Percentiles rank a stretch among this genome's conserved stretches.
These are phyloP conservation scores for Petunia axillaris DNA, from an alignment of 257 asterid genomes.

Conservation along the genomic window DNA sequence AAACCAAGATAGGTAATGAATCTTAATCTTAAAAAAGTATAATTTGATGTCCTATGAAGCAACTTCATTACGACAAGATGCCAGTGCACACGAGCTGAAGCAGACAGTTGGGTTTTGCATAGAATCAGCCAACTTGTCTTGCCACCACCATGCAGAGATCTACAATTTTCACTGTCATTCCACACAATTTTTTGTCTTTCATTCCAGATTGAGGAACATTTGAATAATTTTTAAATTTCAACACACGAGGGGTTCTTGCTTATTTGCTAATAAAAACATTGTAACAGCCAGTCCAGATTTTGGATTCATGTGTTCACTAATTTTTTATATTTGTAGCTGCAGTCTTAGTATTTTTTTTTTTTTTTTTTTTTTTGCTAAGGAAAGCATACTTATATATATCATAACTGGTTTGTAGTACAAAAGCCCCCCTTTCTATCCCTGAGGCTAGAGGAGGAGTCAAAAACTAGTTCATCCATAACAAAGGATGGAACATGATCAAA, in stretches of 20 bases:
- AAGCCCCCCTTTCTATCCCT: too few relatives aligned
- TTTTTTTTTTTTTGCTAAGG: too few relatives aligned
- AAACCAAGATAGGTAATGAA: constrained; percentile 15
- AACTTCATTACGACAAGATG: constrained; percentile 16
- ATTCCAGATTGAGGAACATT: neutral
- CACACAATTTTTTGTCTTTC: neutral
- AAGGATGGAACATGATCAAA: too few relatives aligned
- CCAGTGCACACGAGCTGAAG: neutral
- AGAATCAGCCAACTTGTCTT: constrained; percentile 13
- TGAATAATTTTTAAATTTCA: neutral
- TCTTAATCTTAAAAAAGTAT: neutral
- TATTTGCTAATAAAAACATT: neutral
- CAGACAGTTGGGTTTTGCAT: neutral
- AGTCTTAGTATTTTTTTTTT: too few relatives aligned
- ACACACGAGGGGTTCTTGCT: neutral
- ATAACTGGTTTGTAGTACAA: too few relatives aligned
- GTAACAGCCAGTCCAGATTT: neutral
- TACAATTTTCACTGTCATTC: neutral
- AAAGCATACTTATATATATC: too few relatives aligned
- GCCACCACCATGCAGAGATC: constrained; percentile 7
- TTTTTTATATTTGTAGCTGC: neutral
- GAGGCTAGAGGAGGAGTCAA: too few relatives aligned
- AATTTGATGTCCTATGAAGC: neutral
- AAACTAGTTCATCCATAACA: too few relatives aligned
- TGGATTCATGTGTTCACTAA: neutral